Evolutionary conservation across 371 early-diverging fungal species (phyloP), one percentile per base, ranked within the genome.

Genomic region (Rhizopus stolonifer): DNA sequence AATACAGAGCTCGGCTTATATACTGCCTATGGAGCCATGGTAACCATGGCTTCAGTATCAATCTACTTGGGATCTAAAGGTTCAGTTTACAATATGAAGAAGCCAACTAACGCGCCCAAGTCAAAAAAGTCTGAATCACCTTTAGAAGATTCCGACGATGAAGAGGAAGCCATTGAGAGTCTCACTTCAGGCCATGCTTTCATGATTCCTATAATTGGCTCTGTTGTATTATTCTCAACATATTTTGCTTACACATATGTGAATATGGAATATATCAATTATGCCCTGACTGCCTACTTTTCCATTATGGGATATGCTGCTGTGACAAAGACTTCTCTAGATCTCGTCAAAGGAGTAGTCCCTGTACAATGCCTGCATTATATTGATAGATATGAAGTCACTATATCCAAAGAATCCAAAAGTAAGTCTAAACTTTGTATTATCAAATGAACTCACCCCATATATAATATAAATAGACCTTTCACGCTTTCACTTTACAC

Each of bases 131-230:
- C 54, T 18, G 54, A 39, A 4, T 56, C 60, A 15, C 70, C 72
- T 31, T 49, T 70, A 29, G 70, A 72, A n/a, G 77, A 77, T 49
- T 73, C 74, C 4, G 81, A 81, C 26, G 65, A 69, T 54, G 81
- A 79, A 50, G 83, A 83, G 1, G 88, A 87, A 8, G 72, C 74
- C 13, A 67, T 71, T 47, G 96, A 97, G 60, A 84, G 86, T 38
- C 81, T 97, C 54, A 83, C 90, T 4, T 64, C 91, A 5, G 83
- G 88, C 57, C 96, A 97, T 69, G 96, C 98, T 18, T 89, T 91
- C 68, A 82, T 86, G 89, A 93, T 94, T 64, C 96, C 98, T 11
- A 67, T 96, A 23, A 84, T 92, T 63, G 98, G 95, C 22, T 95
- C 95, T 13, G 74, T 65, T n/a, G 88, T 88, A 7, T 72, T 97